Evolutionary conservation across 768 basidiomycete species (phyloP).

Genomic region (Pleurotus tuber-regium): DNA sequence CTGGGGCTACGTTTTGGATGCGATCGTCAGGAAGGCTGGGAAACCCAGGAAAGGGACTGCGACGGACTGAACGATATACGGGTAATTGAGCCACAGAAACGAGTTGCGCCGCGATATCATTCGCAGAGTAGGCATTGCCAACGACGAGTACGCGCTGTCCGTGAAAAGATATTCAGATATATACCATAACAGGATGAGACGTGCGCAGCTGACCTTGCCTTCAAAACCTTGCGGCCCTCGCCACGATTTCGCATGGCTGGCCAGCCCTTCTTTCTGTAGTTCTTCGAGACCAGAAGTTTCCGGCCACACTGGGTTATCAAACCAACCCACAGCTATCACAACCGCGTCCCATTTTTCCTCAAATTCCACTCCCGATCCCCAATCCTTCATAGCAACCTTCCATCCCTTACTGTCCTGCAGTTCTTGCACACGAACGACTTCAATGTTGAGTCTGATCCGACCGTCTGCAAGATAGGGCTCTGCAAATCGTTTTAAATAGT

Average conservation of each 20-base stretch:
- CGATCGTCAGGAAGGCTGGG: constrained; percentile 39
- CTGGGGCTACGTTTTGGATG: constrained; percentile 41
- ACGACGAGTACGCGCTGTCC: constrained; percentile 43
- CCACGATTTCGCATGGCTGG: constrained; percentile 43
- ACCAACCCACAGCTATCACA: constrained; percentile 44
- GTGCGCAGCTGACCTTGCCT: constrained; percentile 32
- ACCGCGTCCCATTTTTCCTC: constrained; percentile 49
- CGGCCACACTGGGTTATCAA: constrained; percentile 45
- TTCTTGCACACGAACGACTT: constrained; percentile 39
- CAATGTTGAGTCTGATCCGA: constrained; percentile 37
- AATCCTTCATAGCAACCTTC: constrained; percentile 36
- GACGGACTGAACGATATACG: constrained; percentile 45
- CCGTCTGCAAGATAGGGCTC: constrained; percentile 27
- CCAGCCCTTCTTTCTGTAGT: constrained; percentile 28
- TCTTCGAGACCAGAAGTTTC: constrained; percentile 39
- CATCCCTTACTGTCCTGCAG: constrained; percentile 29
- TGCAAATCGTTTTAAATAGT: constrained; percentile 35
- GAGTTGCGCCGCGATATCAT: constrained; percentile 50
- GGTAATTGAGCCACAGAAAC: constrained; percentile 34
- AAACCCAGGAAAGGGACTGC: constrained; percentile 34
- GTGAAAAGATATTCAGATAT: neutral
- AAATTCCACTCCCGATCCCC: constrained; percentile 23
- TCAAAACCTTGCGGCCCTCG: constrained; percentile 35
- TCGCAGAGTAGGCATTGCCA: constrained; percentile 51
- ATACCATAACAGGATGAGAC: no score